Conservation (phyloP, 2,329 filamentous ascomycete species). For the Fusarium torreyae region DNA sequence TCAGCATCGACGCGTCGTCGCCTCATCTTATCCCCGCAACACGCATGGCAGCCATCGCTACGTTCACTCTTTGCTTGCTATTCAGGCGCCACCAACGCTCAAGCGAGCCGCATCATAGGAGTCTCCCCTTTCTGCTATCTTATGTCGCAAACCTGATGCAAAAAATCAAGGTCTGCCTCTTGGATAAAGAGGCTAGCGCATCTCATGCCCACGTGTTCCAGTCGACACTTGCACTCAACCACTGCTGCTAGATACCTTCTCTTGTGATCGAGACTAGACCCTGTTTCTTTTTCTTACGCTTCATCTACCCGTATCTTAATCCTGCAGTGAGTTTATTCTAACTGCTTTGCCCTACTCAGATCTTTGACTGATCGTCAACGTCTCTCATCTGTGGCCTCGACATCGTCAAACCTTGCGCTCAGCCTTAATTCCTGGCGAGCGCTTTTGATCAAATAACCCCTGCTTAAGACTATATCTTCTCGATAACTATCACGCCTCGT, state of each 20-base stretch:
- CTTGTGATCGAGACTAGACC: slow-evolving; percentile 6
- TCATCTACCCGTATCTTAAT: slow-evolving; percentile 23
- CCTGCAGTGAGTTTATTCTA: slow-evolving; percentile 38
- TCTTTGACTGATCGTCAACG: slow-evolving; percentile 39
- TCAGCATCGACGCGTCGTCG: slow-evolving; percentile 37
- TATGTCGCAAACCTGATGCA: slow-evolving; percentile 11
- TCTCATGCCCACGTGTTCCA: slow-evolving; percentile 18
- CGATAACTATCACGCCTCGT: slow-evolving; percentile 8
- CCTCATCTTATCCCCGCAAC: slow-evolving; percentile 9
- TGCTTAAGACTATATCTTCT: slow-evolving; percentile 5
- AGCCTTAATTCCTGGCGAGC: slow-evolving; percentile 26
- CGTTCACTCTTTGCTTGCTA: slow-evolving; percentile 18
- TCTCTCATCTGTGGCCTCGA: slow-evolving; percentile 45
- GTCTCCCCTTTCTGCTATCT: not conserved
- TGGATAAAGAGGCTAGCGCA: slow-evolving; percentile 23
- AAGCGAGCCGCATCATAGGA: slow-evolving; percentile 25
- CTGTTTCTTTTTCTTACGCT: slow-evolving; percentile 1
- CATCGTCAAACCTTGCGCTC: slow-evolving; percentile 35
- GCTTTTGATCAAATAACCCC: slow-evolving; percentile 34
- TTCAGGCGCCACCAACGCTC: slow-evolving; percentile 25
- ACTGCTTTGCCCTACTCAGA: slow-evolving; percentile 44
- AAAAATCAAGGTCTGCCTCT: slow-evolving; percentile 7
- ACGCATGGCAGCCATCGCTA: slow-evolving; percentile 33
- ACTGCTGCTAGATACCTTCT: slow-evolving; percentile 19
- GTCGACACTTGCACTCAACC: slow-evolving; percentile 12